Evolutionary conservation across 352 stramenopile species (phyloP).

Genomic region (Pythium plurisporium): DNA sequence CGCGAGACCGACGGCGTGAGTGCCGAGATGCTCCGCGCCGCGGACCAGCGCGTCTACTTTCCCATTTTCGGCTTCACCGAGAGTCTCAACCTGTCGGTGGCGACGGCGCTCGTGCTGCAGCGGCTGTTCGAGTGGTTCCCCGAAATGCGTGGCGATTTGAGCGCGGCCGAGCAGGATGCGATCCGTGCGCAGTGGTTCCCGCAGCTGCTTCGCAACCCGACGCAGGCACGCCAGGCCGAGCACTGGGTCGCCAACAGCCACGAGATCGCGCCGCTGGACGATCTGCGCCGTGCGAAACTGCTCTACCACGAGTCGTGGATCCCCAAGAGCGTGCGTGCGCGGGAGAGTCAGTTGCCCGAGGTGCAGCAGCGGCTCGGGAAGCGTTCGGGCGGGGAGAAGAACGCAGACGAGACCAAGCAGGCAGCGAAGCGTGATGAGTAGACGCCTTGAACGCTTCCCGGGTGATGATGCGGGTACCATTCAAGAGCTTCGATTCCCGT

Average conservation of each 20-base stretch:
- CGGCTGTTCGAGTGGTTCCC: constrained; percentile 79
- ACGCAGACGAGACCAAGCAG: neutral
- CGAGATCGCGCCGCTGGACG: constrained; percentile 41
- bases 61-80: constrained; percentile 92
- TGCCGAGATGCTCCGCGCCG: constrained; percentile 79
- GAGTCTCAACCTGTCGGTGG: constrained; percentile 91
- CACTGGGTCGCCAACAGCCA: constrained; percentile 40
- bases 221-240: constrained; percentile 44
- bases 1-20: constrained; percentile 91
- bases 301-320: constrained; percentile 47
- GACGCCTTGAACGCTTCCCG: too few relatives aligned
- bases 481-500: too few relatives aligned
- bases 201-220: constrained; percentile 66
- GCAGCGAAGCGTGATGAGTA: too few relatives aligned
- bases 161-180: constrained; percentile 34
- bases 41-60: constrained; percentile 90
- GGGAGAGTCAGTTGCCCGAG: constrained; percentile 55
- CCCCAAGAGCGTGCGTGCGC: constrained; percentile 56
- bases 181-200: constrained; percentile 60
- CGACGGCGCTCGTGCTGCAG: constrained; percentile 90
- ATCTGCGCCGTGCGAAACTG: constrained; percentile 58
- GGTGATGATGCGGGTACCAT: too few relatives aligned
- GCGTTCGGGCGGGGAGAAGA: too few relatives aligned
- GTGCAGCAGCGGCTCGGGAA: constrained; percentile 52
- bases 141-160: constrained; percentile 50